A percentile compares a stretch with the other conserved stretches of the same genome.
Conservation (phyloP, 2,329 filamentous ascomycete genomes). For the Talaromyces verruculosus region DNA sequence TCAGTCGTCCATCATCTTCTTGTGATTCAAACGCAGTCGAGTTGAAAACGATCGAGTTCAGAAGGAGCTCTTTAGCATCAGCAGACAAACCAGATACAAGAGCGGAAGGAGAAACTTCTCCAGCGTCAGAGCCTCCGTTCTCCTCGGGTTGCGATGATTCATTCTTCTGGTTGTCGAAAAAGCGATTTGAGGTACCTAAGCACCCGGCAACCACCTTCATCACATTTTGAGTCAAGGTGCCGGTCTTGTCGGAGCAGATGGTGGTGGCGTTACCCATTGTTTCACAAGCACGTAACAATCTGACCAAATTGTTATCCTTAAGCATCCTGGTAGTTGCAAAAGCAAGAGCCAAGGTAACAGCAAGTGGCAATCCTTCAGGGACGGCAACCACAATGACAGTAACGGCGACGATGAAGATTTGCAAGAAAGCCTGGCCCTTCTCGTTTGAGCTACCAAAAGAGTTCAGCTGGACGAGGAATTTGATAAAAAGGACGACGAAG, state of each 20-base stretch:
- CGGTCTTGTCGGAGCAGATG: constrained; percentile 66
- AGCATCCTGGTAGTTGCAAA: constrained; percentile 65
- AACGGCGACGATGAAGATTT: constrained; percentile 59
- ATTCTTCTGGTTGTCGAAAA: constrained; percentile 42
- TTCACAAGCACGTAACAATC: constrained; percentile 60
- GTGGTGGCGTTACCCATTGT: constrained; percentile 66
- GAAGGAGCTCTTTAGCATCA: constrained; percentile 57
- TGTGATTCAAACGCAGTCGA: constrained; percentile 66
- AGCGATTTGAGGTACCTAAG: constrained; percentile 49
- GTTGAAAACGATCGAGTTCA: constrained; percentile 66
- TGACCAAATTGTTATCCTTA: constrained; percentile 63
- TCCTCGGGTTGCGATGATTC: constrained; percentile 30
- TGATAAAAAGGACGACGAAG: constrained; percentile 78
- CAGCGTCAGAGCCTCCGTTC: constrained; percentile 33
- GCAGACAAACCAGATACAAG: constrained; percentile 55
- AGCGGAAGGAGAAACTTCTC: constrained; percentile 54
- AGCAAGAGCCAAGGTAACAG: constrained; percentile 61
- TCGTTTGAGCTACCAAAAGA: constrained; percentile 49
- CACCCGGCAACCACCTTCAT: constrained; percentile 63
- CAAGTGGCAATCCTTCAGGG: constrained; percentile 61
- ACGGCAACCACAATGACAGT: constrained; percentile 62
- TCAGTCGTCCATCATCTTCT: constrained; percentile 58
- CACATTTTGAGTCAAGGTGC: constrained; percentile 63
- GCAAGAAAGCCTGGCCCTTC: constrained; percentile 59
- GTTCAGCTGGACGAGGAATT: constrained; percentile 66